Percentiles rank a stretch among this genome's conserved stretches.
Evolutionary conservation across 2,329 filamentous ascomycete genomes (phyloP).

Genomic region (Ceratocystis cubensis): DNA sequence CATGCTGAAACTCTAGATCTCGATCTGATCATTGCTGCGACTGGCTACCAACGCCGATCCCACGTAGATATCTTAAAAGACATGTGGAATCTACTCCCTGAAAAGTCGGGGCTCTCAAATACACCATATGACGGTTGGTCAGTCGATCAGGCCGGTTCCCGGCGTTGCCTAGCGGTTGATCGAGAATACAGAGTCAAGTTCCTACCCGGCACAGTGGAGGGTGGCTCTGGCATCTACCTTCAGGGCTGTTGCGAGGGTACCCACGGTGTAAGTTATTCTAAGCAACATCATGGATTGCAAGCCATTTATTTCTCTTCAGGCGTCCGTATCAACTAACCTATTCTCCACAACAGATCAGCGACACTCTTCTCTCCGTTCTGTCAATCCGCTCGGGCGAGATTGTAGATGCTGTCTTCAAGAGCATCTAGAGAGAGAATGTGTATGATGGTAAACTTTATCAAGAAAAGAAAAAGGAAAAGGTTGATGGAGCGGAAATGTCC

Average conservation of each 20-base stretch:
- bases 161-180: slow-evolving; percentile 44
- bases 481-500: too few species aligned
- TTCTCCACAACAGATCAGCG: slow-evolving; percentile 47
- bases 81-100: slow-evolving; percentile 52
- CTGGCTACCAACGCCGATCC: slow-evolving; percentile 67
- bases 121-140: slow-evolving; percentile 30
- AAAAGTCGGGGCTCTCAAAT: slow-evolving; percentile 28
- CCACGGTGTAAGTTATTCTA: slow-evolving; percentile 61
- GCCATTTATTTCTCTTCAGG: neutral
- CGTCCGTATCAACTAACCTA: slow-evolving; percentile 19
- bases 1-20: slow-evolving; percentile 54
- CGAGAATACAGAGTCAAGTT: slow-evolving; percentile 73
- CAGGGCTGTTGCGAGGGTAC: slow-evolving; percentile 90
- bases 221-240: slow-evolving; percentile 71
- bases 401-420: slow-evolving; percentile 56
- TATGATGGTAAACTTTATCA: neutral
- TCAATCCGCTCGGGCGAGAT: slow-evolving; percentile 66
- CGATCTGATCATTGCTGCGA: slow-evolving; percentile 74
- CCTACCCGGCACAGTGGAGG: slow-evolving; percentile 51
- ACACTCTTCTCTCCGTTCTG: slow-evolving; percentile 68
- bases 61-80: slow-evolving; percentile 65
- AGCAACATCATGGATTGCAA: slow-evolving; percentile 7
- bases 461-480: too few species aligned
- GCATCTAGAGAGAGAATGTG: neutral
- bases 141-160: slow-evolving; percentile 29